Evolutionary conservation across 495 filamentous ascomycete species (phyloP).

Genomic region (Aspergillus homomorphus): DNA sequence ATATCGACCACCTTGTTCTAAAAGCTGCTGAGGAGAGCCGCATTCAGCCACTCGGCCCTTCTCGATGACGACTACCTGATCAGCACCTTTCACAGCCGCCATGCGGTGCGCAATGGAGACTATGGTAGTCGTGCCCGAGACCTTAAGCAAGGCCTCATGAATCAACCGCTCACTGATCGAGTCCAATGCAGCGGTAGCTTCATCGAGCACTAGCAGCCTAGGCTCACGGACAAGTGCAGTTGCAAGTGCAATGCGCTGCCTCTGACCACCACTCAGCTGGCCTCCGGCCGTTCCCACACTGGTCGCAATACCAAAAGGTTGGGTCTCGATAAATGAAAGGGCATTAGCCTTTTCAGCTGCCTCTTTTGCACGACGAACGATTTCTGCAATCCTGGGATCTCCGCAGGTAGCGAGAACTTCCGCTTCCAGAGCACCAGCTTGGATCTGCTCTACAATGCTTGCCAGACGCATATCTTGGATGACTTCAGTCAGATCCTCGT

Average conservation of each 20-base stretch:
- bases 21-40: conserved; percentile 42
- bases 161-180: conserved; percentile 49
- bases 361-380: conserved; percentile 36
- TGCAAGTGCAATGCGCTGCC: conserved; percentile 62
- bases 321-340: conserved; percentile 40
- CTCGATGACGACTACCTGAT: conserved; percentile 57
- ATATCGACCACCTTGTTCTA: conserved; percentile 36
- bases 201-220: conserved; percentile 72
- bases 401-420: conserved; percentile 17
- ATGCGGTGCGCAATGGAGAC: conserved; percentile 43
- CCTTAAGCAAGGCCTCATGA: conserved; percentile 42
- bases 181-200: conserved; percentile 64
- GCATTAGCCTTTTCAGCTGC: conserved; percentile 40
- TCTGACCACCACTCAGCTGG: conserved; percentile 58
- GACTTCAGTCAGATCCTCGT: conserved; percentile 33
- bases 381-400: conserved; percentile 28
- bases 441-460: conserved; percentile 26
- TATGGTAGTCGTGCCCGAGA: conserved; percentile 36
- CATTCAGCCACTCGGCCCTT: conserved; percentile 51
- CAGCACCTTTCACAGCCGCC: conserved; percentile 49
- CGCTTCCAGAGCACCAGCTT: conserved; percentile 25
- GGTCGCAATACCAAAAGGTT: conserved; percentile 50
- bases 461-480: conserved; percentile 32
- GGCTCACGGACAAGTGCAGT: conserved; percentile 71
- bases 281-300: conserved; percentile 51